Base-by-base conservation (phyloP, 306 rosid genomes). In the Vicia faba region DNA sequence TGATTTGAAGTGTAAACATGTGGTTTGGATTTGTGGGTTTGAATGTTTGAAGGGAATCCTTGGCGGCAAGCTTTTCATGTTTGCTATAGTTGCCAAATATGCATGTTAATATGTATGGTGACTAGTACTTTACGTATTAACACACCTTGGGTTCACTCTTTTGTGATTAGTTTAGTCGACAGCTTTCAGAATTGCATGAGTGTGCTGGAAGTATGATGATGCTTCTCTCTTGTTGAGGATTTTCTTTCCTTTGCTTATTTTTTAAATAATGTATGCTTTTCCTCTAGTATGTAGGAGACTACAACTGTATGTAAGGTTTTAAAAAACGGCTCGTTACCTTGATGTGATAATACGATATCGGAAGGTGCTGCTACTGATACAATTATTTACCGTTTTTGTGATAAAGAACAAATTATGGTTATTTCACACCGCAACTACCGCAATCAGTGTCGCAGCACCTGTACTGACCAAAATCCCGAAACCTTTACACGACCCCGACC, bases 1-100 rank as follows among this genome's bases (percentile, higher is more conserved):
- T 78, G 65, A 48, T 62, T 66, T 63, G 80, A 68, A 79, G 73
- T 75, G 31, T 31, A 35, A 61, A 68, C 72, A 67, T 43, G 46
- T 70, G 50, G 53, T 43, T 64, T 39, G 33, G 50, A 64, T 45
- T 65, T 77, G 39, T 11, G 18, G 16, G 69, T 71, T 71, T 61
- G 61, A 57, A 72, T 73, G 66, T 78, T 76, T 70, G 58, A 70
- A 69, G 85, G 70, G 64, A 62, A 61, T 71, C 48, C 31, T 74
- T 86, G 87, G 86, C 81, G 80, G 79, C 81, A 79, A 81, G 75
- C 66, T 46, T 71, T 64, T 68, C 66, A 74, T 75, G 69, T 72
- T 40, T 65, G 84, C 67, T 75, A 6, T 74, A 71, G 65, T 58
- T 80, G 64, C 75, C 63, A 35, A 55, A 46, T 56, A 41, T 73